Base-by-base conservation (phyloP, 2,329 filamentous ascomycete genomes). In the Colletotrichum eleusines region DNA sequence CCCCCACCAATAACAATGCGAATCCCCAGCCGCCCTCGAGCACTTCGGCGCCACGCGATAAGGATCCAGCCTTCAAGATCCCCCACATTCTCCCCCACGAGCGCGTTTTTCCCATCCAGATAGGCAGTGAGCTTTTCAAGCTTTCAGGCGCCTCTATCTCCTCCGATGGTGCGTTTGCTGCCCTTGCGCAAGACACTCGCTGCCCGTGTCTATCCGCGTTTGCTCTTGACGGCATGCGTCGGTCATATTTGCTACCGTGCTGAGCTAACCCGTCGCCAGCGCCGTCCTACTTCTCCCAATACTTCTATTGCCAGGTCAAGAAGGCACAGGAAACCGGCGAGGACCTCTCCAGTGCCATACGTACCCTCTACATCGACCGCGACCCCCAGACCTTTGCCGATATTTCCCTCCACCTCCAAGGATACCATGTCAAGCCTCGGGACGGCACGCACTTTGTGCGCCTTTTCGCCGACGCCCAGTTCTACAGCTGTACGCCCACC, bases 271-370 rank as follows among this genome's bases (percentile, higher is more conserved):
- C 35, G 5, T 58, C 31, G 40, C 51, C 68, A 97, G 95, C 94
- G 77, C 95, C 95, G 69, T 98, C 95, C 60, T 98, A 98, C 81
- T 98, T 98, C 82, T 97, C 95, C 26, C 92, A 94, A 75, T 98
- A 96, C 84, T 98, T 98, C 81, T 87, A 91, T 75, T 93, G 93
- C 76, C 95, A 98, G 82, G 82, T 98, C 50, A 87, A 88, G 68
- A 83, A 85, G 74, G 91, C 88, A 59, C 87, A 90, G 71, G 85
- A 88, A 57, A 86, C 87, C 66, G 88, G 88, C 69, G 86, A 89
- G 65, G 86, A 88, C 66, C 69, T 81, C 6, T 79, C 77, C 48
- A 74, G 77, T 6, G 80, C 82, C 57, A 84, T 97, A 69, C 90
- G 92, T 74, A 97, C 95, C 0, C 86, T 98, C 8, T 98, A 98